phyloP scores from a whole-genome alignment of 179 eudicot species.

The Vitellaria paradoxa region DNA sequence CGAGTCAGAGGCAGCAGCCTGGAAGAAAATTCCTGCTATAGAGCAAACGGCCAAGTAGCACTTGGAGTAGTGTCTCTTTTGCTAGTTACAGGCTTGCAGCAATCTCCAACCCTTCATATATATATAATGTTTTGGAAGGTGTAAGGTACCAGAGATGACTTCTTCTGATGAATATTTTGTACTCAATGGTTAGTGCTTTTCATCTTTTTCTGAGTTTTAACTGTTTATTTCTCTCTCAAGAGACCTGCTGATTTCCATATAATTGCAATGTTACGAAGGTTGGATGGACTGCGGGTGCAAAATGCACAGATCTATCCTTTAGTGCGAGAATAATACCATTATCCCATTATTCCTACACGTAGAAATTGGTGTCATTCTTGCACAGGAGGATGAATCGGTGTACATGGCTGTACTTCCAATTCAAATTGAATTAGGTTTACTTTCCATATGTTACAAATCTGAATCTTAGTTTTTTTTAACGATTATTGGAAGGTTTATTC shows the following conservation, averaged over 20 bases:
- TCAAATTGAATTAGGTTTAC: too few species aligned
- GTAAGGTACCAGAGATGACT: not conserved
- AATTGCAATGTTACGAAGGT: not conserved
- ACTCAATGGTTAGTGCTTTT: too few species aligned
- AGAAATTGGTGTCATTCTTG: too few species aligned
- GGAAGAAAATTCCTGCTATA: slow-evolving; percentile 36
- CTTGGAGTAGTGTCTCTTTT: not conserved
- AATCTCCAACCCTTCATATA: not conserved
- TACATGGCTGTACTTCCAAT: too few species aligned
- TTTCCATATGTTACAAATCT: too few species aligned
- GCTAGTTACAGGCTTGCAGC: not conserved
- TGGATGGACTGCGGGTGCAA: too few species aligned
- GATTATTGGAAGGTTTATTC: too few species aligned
- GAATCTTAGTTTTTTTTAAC: too few species aligned
- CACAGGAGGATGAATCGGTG: too few species aligned
- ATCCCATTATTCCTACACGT: too few species aligned
- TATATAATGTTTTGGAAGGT: not conserved
- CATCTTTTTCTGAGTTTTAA: not conserved
- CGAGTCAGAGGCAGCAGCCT: slow-evolving; percentile 31
- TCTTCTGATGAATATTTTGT: not conserved
- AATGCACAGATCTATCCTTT: too few species aligned
- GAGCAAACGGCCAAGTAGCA: slow-evolving; percentile 49
- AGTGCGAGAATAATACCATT: too few species aligned
- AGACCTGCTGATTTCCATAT: not conserved
- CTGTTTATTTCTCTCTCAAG: not conserved